Conservation (phyloP, 345 rosid species). For the Microthlaspi erraticum region DNA sequence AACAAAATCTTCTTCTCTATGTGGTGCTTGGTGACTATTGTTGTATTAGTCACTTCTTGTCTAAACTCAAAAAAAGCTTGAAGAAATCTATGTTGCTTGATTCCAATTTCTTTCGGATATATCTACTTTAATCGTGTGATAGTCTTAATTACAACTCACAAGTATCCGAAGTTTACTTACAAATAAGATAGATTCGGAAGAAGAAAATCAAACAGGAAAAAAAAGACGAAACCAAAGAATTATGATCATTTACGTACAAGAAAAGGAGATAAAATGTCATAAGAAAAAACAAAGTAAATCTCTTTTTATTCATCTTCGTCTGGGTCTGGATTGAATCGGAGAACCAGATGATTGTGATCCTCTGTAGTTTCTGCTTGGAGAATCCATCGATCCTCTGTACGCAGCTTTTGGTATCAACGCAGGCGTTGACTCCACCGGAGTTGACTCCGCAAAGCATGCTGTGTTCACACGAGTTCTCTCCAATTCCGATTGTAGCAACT, state of each 20-base stretch:
- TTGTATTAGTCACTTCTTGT: conserved; percentile 29
- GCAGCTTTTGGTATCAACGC: conserved; percentile 66
- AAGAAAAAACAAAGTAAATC: background rate
- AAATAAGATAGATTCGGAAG: background rate
- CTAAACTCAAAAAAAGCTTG: conserved; percentile 19
- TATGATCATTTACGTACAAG: conserved; percentile 21
- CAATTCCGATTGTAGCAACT: conserved; percentile 79
- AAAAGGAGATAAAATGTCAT: background rate
- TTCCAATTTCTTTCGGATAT: background rate
- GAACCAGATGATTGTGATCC: conserved; percentile 57
- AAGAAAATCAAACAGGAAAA: background rate
- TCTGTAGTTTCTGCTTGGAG: conserved; percentile 66
- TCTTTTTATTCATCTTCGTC: conserved; percentile 52
- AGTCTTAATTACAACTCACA: conserved; percentile 24
- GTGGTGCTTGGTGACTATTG: conserved; percentile 18
- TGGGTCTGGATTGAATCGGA: conserved; percentile 61
- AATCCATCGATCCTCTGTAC: conserved; percentile 67
- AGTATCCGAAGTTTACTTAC: background rate
- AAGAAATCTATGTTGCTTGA: conserved; percentile 25
- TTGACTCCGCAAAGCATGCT: conserved; percentile 84
- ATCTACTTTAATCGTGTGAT: background rate
- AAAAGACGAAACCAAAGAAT: background rate
- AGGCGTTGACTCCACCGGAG: conserved; percentile 65
- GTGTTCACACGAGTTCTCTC: conserved; percentile 93
- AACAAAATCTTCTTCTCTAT: background rate